Conservation (phyloP, 2,329 filamentous ascomycete genomes). For the Alternaria ethzedia region DNA sequence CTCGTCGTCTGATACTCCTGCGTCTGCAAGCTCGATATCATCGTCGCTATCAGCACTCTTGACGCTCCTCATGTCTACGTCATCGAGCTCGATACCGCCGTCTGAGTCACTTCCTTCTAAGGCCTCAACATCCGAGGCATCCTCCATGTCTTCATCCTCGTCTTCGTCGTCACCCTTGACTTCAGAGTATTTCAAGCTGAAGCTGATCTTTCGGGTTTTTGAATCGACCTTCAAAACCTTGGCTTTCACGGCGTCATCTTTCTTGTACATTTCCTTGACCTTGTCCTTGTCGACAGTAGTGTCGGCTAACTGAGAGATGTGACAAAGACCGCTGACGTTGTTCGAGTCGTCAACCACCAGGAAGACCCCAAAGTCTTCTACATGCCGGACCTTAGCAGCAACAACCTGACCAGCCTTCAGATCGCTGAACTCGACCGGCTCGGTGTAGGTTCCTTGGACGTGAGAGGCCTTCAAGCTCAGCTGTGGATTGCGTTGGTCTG, state of each 20-base stretch:
- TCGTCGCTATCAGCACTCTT: conserved; percentile 48
- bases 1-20: conserved; percentile 44
- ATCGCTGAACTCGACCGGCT: conserved; percentile 76
- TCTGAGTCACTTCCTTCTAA: conserved; percentile 49
- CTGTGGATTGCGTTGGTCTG: conserved; percentile 73
- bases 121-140: conserved; percentile 39
- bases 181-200: conserved; percentile 92
- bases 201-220: conserved; percentile 79
- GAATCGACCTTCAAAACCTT: conserved; percentile 80
- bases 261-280: conserved; percentile 86
- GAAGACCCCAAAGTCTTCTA: conserved; percentile 94
- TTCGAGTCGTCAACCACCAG: conserved; percentile 85
- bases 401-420: conserved; percentile 80
- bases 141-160: conserved; percentile 48
- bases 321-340: conserved; percentile 92
- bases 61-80: conserved; percentile 54
- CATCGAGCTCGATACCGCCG: conserved; percentile 48
- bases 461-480: conserved; percentile 87
- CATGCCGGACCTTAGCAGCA: conserved; percentile 89
- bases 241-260: conserved; percentile 93
- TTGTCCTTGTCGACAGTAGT: conserved; percentile 82
- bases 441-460: conserved; percentile 78
- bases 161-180: conserved; percentile 67
- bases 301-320: conserved; percentile 90
- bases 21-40: conserved; percentile 42